Evolutionary conservation across 805 yeast genomes (phyloP).

Genomic region (Alloascoidea hylecoeti): DNA sequence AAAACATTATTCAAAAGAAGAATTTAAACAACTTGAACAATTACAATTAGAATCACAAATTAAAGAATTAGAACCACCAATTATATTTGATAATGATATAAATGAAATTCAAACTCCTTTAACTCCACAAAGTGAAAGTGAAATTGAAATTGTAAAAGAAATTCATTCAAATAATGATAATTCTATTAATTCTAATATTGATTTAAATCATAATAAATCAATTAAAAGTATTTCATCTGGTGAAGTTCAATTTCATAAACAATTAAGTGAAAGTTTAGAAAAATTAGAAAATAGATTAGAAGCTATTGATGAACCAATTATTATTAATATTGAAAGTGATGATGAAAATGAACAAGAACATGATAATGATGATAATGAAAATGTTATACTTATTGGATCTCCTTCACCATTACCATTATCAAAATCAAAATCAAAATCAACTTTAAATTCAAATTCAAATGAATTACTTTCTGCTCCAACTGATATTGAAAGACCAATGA

Average conservation of each 20-base stretch:
- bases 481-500: no score
- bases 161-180: no score
- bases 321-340: slow-evolving; percentile 6
- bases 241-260: not conserved
- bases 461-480: no score
- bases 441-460: no score
- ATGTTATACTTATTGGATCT: slow-evolving; percentile 11
- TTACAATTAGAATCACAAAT: not conserved
- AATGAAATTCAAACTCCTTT: no score
- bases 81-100: no score
- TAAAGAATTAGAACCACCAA: not conserved
- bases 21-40: not conserved
- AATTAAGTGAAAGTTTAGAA: not conserved
- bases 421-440: not conserved
- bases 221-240: not conserved
- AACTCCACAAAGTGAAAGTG: no score
- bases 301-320: not conserved
- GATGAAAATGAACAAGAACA: slow-evolving; percentile 13
- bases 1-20: not conserved
- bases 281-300: not conserved
- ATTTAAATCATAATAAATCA: not conserved
- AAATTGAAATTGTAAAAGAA: no score
- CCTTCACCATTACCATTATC: not conserved
- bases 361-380: slow-evolving; percentile 24
- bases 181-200: no score